Evolutionary conservation across 2,329 filamentous ascomycete species (phyloP), one percentile per base, ranked within the genome.

Genomic region (Stagonosporopsis cucurbitacearum): DNA sequence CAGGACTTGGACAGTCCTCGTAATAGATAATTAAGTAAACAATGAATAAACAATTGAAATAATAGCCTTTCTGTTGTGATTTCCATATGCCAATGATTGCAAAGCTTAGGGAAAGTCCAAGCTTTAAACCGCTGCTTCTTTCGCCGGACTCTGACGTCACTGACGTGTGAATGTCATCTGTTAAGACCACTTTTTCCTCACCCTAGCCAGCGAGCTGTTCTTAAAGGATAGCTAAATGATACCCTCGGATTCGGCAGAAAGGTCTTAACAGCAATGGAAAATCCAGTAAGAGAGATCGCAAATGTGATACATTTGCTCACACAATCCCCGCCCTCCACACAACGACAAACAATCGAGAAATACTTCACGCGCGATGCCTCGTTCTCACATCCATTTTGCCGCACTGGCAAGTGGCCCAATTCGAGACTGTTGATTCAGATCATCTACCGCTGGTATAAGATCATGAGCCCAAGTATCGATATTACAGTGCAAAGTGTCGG

Each of bases 321-420:
- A 36, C 85, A 89, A 70, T 87, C 88, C 41, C 81, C 83, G 0
- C 87, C 88, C 0, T 80, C 83, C 1, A 78, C 88, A 30, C 92
- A 96, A 74, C 77, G 82, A 51, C 78, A 81, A 3, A 80, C 88
- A 0, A 79, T 96, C 22, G 81, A 89, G 54, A 80, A 79, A n/a
- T 93, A 90, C 77, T 96, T 93, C 75, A 85, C 88, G 0, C 82
- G 83, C 9, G 79, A 88, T 67, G 89, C 90, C 8, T 83, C 85
- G 26, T 95, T 96, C 70, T 82, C 84, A 3, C 91, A 96, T 64
- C 91, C 91, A 0, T 88, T 94, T 72, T 92, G 89, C 68, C 84
- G 86, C 12, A 90, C 91, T 2, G 80, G 79, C 39, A 79, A 75
- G 57, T 84, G 82, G 63, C 67, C 77, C 11, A 84, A 88, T 60